Evolutionary conservation across 2,329 filamentous ascomycete genomes (phyloP).

Genomic region (Talaromyces sp.): DNA sequence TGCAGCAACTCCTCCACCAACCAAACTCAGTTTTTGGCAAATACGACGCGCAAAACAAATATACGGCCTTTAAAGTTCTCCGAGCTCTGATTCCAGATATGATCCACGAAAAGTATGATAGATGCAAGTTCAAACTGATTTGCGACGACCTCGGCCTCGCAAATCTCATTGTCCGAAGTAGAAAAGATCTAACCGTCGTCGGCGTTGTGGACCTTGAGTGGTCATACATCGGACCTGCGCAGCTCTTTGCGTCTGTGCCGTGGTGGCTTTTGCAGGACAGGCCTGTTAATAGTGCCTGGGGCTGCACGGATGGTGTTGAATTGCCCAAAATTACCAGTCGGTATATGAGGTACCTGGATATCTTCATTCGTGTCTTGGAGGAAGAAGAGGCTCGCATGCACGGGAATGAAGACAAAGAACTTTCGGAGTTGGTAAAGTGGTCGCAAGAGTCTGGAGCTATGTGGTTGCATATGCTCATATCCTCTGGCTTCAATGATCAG

Average conservation of each 20-base stretch:
- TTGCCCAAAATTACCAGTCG: background rate
- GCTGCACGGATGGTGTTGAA: conserved; percentile 20
- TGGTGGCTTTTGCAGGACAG: conserved; percentile 35
- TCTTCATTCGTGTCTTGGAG: conserved; percentile 4
- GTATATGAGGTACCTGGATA: conserved; percentile 8
- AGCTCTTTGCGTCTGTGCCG: conserved; percentile 37
- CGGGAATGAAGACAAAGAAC: background rate
- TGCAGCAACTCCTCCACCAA: conserved; percentile 2
- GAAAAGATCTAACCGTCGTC: conserved; percentile 34
- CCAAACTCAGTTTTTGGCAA: conserved; percentile 4
- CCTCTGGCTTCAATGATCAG: conserved; percentile 32
- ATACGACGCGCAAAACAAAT: conserved; percentile 12
- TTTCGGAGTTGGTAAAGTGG: conserved; percentile 35
- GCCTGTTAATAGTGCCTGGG: conserved; percentile 29
- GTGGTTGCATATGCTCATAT: conserved; percentile 38
- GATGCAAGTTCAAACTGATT: conserved; percentile 37
- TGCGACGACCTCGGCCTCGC: conserved; percentile 38
- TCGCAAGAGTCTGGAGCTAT: conserved; percentile 35
- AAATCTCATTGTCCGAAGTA: conserved; percentile 38
- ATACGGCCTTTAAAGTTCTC: background rate
- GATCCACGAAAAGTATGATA: conserved; percentile 23
- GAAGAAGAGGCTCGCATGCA: background rate
- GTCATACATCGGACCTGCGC: conserved; percentile 38
- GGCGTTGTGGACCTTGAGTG: conserved; percentile 39
- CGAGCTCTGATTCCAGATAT: background rate